phyloP scores from a whole-genome alignment of 2,329 filamentous ascomycete genomes.

The Amauroascus niger region DNA sequence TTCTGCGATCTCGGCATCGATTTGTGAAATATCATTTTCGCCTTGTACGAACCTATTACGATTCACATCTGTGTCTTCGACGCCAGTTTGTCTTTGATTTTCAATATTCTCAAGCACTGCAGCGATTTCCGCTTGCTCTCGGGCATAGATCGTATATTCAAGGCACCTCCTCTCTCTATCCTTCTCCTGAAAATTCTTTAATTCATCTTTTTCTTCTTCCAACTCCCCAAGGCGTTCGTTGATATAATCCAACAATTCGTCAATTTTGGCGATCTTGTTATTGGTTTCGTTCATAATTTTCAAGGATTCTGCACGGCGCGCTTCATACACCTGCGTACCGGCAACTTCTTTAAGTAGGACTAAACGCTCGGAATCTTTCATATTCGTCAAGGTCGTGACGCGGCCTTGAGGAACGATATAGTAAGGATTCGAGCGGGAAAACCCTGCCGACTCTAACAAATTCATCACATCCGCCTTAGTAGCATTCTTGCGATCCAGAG shows the following conservation, averaged over 20 bases:
- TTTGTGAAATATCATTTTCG: conserved; percentile 65
- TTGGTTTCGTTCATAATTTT: conserved; percentile 97
- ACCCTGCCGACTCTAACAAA: conserved; percentile 87
- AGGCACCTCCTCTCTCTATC: conserved; percentile 84
- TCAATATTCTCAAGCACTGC: conserved; percentile 74
- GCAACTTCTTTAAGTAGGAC: conserved; percentile 95
- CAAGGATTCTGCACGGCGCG: conserved; percentile 76
- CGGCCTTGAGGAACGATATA: conserved; percentile 98
- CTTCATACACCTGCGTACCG: conserved; percentile 93
- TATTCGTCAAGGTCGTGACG: conserved; percentile 91
- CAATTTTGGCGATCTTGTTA: conserved; percentile 88
- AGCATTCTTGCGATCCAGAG: conserved; percentile 90
- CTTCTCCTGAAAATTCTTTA: conserved; percentile 88
- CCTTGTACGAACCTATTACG: conserved; percentile 65
- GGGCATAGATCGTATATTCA: conserved; percentile 88
- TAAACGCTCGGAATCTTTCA: conserved; percentile 90
- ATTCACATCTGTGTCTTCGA: conserved; percentile 74
- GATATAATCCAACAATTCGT: conserved; percentile 83
- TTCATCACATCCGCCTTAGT: conserved; percentile 93
- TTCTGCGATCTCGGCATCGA: conserved; percentile 70
- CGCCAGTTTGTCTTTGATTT: conserved; percentile 66
- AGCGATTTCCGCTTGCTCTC: conserved; percentile 71
- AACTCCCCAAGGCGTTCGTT: conserved; percentile 79
- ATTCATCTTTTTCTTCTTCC: conserved; percentile 94
- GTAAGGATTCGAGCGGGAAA: conserved; percentile 95